Conservation (phyloP, 2,329 filamentous ascomycete species). For the Aplosporella prunicola region DNA sequence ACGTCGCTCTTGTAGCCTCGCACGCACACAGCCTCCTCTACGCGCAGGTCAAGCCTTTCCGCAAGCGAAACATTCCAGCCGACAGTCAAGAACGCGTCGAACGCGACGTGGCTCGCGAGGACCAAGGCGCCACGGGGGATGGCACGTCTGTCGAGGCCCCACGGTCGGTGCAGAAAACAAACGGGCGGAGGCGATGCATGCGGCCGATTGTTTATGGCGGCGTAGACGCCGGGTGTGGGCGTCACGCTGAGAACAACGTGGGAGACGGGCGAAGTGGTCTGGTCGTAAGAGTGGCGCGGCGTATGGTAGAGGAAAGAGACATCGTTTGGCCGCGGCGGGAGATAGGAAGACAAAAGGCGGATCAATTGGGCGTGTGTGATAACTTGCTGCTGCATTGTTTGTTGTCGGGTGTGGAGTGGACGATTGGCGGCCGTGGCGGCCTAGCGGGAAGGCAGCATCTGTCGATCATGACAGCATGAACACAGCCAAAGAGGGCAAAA, state of each 20-base stretch:
- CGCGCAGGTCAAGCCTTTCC: constrained; percentile 21
- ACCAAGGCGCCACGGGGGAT: constrained; percentile 22
- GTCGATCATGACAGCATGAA: too few relatives aligned
- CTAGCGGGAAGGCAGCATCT: too few relatives aligned
- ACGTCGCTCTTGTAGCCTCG: constrained; percentile 32
- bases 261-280: constrained; percentile 21
- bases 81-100: constrained; percentile 31
- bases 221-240: constrained; percentile 23
- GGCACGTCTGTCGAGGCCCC: constrained; percentile 20
- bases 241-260: constrained; percentile 24
- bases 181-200: constrained; percentile 14
- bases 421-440: too few relatives aligned
- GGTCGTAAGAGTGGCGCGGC: constrained; percentile 15
- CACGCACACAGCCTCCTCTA: constrained; percentile 21
- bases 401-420: too few relatives aligned
- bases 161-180: constrained; percentile 25
- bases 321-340: constrained; percentile 25
- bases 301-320: constrained; percentile 26
- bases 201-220: constrained; percentile 17
- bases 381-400: too few relatives aligned
- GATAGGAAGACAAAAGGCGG: constrained; percentile 19
- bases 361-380: constrained; percentile 14
- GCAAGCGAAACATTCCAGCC: constrained; percentile 30
- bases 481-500: too few relatives aligned
- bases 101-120: constrained; percentile 27